Conservation (phyloP, 768 basidiomycete species). For the Xerocomellus intermedius region DNA sequence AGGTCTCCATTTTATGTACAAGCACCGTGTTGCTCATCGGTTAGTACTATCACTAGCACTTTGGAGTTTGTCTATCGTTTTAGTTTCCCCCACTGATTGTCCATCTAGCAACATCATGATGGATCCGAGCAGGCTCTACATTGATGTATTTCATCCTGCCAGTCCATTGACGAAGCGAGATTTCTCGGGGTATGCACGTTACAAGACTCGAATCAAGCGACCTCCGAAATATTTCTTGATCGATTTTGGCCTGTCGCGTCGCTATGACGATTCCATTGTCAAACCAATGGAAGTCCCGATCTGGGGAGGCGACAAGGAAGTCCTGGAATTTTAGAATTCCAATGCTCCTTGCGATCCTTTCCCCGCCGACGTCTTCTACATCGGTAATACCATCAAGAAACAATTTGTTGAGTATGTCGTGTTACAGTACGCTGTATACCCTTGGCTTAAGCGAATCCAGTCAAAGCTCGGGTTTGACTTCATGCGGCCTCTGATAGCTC, state of each 20-base stretch:
- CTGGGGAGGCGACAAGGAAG: conserved; percentile 41
- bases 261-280: conserved; percentile 24
- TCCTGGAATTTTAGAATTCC: conserved; percentile 36
- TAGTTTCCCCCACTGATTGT: conserved; percentile 23
- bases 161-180: conserved; percentile 16
- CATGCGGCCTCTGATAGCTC: conserved; percentile 32
- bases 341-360: conserved; percentile 36
- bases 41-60: not conserved
- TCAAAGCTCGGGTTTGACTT: conserved; percentile 25
- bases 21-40: conserved; percentile 18
- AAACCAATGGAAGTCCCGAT: conserved; percentile 30
- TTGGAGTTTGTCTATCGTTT: not conserved
- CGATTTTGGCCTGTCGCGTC: conserved; percentile 26
- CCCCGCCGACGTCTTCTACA: conserved; percentile 42
- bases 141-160: conserved; percentile 30
- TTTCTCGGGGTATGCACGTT: conserved; percentile 16
- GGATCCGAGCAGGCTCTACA: conserved; percentile 26
- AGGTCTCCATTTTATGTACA: conserved; percentile 29
- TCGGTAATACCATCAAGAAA: conserved; percentile 38
- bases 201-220: conserved; percentile 7
- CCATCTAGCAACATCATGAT: conserved; percentile 35
- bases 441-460: not conserved
- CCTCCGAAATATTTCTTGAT: conserved; percentile 22
- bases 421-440: not conserved
- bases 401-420: conserved; percentile 31